A percentile compares a stretch with the other conserved stretches of the same genome.
Conservation (phyloP, 768 basidiomycete genomes). For the Russula virescens region DNA sequence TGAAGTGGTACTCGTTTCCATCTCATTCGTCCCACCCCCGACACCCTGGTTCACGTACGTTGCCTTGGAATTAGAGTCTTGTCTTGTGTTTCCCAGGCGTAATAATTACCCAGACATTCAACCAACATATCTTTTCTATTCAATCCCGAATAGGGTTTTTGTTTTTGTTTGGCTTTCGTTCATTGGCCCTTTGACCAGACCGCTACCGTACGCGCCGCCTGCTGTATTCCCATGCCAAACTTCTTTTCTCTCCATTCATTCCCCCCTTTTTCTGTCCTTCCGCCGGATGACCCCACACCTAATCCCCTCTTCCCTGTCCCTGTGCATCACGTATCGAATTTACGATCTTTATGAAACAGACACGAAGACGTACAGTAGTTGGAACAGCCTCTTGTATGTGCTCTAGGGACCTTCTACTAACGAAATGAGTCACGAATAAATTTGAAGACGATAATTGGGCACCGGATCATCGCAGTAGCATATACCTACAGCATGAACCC, state of each 20-base stretch:
- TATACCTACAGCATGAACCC: no score
- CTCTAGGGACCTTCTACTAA: not conserved
- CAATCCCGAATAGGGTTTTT: not conserved
- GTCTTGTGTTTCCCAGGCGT: not conserved
- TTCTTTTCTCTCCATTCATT: not conserved
- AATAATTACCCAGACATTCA: constrained; percentile 5
- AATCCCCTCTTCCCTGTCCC: no score
- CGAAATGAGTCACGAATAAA: not conserved
- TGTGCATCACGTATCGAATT: not conserved
- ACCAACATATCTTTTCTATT: not conserved
- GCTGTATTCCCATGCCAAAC: not conserved
- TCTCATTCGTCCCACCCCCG: no score
- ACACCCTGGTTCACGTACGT: no score
- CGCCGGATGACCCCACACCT: not conserved
- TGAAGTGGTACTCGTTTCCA: no score
- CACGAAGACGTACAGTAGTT: not conserved
- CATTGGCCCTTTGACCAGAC: not conserved
- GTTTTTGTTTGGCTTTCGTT: no score
- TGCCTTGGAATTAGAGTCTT: not conserved
- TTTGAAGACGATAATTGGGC: not conserved
- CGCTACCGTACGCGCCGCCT: constrained; percentile 5
- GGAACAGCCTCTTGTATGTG: no score
- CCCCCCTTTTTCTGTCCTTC: not conserved
- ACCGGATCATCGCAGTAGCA: no score
- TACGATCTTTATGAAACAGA: constrained; percentile 15